Evolutionary conservation across 371 early-diverging fungal species (phyloP), one percentile per base, ranked within the genome.

Genomic region (Dipsacomyces acuminosporus): DNA sequence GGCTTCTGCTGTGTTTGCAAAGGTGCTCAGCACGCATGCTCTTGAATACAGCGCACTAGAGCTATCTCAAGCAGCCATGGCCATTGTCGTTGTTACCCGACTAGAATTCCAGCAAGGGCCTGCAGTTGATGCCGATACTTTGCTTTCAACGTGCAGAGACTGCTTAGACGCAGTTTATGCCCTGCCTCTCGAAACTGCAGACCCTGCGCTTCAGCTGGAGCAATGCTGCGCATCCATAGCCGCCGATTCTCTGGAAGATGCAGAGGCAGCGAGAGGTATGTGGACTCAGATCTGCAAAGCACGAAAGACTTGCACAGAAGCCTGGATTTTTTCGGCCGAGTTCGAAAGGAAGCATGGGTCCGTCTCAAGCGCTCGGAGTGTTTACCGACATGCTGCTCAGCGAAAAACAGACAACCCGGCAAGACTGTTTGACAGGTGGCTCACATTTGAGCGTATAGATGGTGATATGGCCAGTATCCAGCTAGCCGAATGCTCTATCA

Each of bases 381-480:
- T 66, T 5, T 66, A 53, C 36, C 66, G 61, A 15, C 66, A 56
- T 15, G 66, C 61, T 15, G 44, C 66, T 0, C 66, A 66, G 53
- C 61, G 66, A 18, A 56, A 24, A 41, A 56, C 61, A 5, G 66
- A 66, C 33, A 49, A 56, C 26, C 56, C 61, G 0, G 66, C 61
- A 22, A 61, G 56, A 18, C 48, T 66, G 41, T 66, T 61, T 48
- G 53, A 53, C 23, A 41, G 42, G 9, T 66, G 66, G 66, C 30
- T 52, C 9, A 35, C 41, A 15, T 61, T 66, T 34, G 66, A 66
- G 41, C 33, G 48, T 25, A 3, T 26, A 8, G 38, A 23, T 6
- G 66, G 66, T 8, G 41, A 48, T 5, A 13, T 61, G 8, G 17
- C 35, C 0, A 38, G 43, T 1, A 24, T 61, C 8, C 23, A 22